Evolutionary conservation across 495 filamentous ascomycete species (phyloP).

Genomic region (Daldinia loculata): DNA sequence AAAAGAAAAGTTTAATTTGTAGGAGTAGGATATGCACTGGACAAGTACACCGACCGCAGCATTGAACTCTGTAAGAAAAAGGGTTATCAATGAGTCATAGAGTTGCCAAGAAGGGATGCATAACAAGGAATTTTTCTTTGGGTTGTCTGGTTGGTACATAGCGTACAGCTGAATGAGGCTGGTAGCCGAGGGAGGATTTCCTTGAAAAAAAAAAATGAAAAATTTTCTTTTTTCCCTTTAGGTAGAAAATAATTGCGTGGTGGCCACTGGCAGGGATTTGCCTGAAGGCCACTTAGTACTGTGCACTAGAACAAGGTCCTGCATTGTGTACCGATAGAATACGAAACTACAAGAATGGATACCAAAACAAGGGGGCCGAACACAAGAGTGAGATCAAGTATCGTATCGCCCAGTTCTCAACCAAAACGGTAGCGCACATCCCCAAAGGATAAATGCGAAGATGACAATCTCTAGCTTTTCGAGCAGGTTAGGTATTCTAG

Average conservation of each 20-base stretch:
- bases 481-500: background rate
- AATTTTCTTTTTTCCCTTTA: slow-evolving; percentile 6
- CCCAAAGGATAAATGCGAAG: slow-evolving; percentile 1
- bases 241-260: slow-evolving; percentile 17
- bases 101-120: slow-evolving; percentile 33
- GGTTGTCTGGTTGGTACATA: background rate
- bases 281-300: slow-evolving; percentile 15
- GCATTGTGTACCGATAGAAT: slow-evolving; percentile 38
- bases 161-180: slow-evolving; percentile 39
- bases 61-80: slow-evolving; percentile 26
- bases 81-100: slow-evolving; percentile 34
- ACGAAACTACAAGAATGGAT: slow-evolving; percentile 39
- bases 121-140: slow-evolving; percentile 35
- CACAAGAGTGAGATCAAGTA: background rate
- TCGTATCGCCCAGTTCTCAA: background rate
- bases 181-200: slow-evolving; percentile 24
- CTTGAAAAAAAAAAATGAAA: slow-evolving; percentile 12
- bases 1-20: background rate
- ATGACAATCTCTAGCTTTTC: background rate
- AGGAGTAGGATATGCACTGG: background rate
- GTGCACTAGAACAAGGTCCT: slow-evolving; percentile 27
- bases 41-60: slow-evolving; percentile 21
- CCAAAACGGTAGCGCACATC: background rate
- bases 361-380: slow-evolving; percentile 22
- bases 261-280: slow-evolving; percentile 36